Evolutionary conservation across 75 land plant genomes (phyloP), one percentile per base, ranked within the genome.

Genomic region (Isoetes taiwanensis): DNA sequence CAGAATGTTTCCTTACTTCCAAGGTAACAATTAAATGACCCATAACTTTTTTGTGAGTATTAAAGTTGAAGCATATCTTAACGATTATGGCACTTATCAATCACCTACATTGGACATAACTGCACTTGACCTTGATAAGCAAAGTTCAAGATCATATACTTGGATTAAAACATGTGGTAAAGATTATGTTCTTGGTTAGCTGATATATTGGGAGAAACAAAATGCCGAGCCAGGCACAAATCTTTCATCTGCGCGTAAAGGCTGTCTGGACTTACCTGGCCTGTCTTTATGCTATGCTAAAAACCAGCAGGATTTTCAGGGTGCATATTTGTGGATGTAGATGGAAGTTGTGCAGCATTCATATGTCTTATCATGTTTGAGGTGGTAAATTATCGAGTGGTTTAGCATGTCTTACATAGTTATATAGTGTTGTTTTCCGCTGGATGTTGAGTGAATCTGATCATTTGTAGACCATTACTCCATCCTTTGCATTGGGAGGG

Each of bases 401-500:
- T n/a, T n/a, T n/a, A n/a, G n/a, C n/a, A n/a, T n/a, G n/a, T n/a
- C n/a, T n/a, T n/a, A n/a, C n/a, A n/a, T n/a, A n/a, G n/a, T n/a
- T n/a, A n/a, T n/a, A n/a, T n/a, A n/a, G n/a, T n/a, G n/a, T n/a
- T n/a, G n/a, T n/a, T n/a, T n/a, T n/a, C n/a, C n/a, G n/a, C n/a
- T n/a, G n/a, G n/a, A n/a, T n/a, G n/a, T n/a, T n/a, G n/a, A n/a
- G n/a, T n/a, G n/a, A n/a, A n/a, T n/a, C n/a, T n/a, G n/a, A n/a
- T n/a, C n/a, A n/a, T n/a, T n/a, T n/a, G n/a, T 78, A 94, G 96
- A 94, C 86, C 72, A 83, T 94, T 41, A 56, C 96, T 2, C 96
- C 96, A 43, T 43, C 78, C 54, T 55, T 94, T 52, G 79, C 99
- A 31, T 50, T 94, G 64, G 99, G 99, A 42, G 82, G 90, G 57